Base-by-base conservation (phyloP, 78 protist genomes). In the Cyanophora paradoxa region DNA sequence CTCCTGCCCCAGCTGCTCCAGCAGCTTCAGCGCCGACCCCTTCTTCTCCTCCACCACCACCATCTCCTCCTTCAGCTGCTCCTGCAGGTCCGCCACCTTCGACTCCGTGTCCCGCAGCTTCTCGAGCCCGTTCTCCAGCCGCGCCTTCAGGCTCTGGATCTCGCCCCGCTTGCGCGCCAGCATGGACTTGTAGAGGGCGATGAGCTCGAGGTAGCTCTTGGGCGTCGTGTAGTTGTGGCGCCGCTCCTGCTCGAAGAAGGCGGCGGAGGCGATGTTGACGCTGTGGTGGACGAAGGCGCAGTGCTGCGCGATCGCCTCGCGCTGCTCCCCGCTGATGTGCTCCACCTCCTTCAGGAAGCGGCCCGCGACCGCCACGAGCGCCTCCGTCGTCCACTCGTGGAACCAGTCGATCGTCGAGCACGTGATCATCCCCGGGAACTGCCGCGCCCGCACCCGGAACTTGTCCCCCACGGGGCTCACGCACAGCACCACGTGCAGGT, bases 221-320 rank as follows among this genome's bases (percentile, higher is more conserved):
- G 96, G 96, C 22, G 96, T 92, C 41, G 91, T 88, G 82, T 88
- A 88, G 63, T 59, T 79, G 69, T 86, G 13, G 11, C 90, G 61
- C 3, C 77, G 40, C 42, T 76, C 76, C 28, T 22, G 3, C 39
- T n/a, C 57, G 20, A 8, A 1, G 62, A 59, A 81, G 8, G 19
- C 22, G 40, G 30, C 44, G 10, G 65, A 41, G 4, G 74, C 54
- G 44, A 1, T 37, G 30, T 76, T 78, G n/a, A 76, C 80, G 1
- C 63, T 24, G 26, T 41, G 26, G 85, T 92, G 91, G 30, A 74
- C 88, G 40, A 36, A 64, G 19, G 96, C 91, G 88, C 86, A 78
- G 70, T 77, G 84, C 17, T 72, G 8, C n/a, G 77, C 67, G 48
- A 77, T 20, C 11, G 50, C 24, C 17, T 20, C 70, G 4, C 22